Base-by-base conservation (phyloP, 805 yeast species). In the Pichia eremophila region DNA sequence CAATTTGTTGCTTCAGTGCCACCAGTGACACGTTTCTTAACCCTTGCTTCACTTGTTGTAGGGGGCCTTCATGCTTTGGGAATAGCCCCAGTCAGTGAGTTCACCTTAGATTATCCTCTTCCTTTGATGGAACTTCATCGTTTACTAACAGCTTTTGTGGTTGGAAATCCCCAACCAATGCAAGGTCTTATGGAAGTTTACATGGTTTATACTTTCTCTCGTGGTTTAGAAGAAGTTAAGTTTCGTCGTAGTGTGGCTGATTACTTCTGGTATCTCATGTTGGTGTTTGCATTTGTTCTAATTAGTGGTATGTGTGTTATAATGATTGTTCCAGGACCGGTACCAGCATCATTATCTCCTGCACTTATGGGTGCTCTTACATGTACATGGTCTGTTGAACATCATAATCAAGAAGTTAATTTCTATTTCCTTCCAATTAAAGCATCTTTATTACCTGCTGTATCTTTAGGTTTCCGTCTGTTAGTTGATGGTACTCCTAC, bases 321-420 rank as follows among this genome's bases (percentile, higher is more conserved):
- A 2, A 50, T 55, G 44, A 2, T 15, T 14, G 10, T 34, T 15
- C 36, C 9, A 2, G 36, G n/a, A 14, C 66, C 71, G 25, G 57
- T 53, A 18, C 47, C 54, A 28, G 59, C 52, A 46, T 67, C 58
- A 38, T 61, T 56, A 44, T 63, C 52, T 27, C 61, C 66, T 1
- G 73, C 75, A 47, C 66, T 79, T 53, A 58, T 76, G 37, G 71
- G 78, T 17, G 77, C 83, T 42, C 67, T 80, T 41, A 76, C 82
- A 4, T 78, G 71, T 57, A 72, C 81, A 25, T 81, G 86, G 85
- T 74, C 83, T 28, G 65, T 83, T 39, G 69, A 72, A 18, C 75
- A 71, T 59, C 73, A 78, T 59, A 72, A 77, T 58, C 68, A 74
- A 31, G 68, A 70, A 28, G 75, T 79, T 39, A 73, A 74, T 57